Evolutionary conservation across 371 early-diverging fungal genomes (phyloP).

Genomic region (Mortierella sp.): DNA sequence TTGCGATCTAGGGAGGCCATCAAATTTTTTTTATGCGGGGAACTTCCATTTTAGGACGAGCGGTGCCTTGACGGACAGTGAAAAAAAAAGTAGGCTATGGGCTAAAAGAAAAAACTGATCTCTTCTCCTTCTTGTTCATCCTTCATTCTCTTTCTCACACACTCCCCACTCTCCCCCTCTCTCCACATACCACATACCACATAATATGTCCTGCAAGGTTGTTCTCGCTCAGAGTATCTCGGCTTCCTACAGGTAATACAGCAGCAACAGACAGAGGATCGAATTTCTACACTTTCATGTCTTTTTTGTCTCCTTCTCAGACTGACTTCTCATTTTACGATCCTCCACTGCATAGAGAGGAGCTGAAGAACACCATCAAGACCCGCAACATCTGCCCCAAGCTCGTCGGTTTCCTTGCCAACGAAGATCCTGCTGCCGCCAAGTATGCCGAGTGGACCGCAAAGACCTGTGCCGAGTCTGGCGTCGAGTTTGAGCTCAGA

Average conservation of each 20-base stretch:
- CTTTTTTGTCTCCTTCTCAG: not conserved
- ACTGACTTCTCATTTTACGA: not conserved
- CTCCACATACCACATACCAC: not conserved
- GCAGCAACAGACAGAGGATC: not conserved
- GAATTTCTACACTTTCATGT: slow-evolving; percentile 3
- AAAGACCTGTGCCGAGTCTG: slow-evolving; percentile 92
- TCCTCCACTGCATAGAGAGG: slow-evolving; percentile 66
- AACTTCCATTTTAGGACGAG: slow-evolving; percentile 7
- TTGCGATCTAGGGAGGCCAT: not conserved
- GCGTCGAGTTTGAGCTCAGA: slow-evolving; percentile 92
- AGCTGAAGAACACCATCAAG: slow-evolving; percentile 85
- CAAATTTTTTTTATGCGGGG: slow-evolving; percentile 11
- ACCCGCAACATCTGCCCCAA: slow-evolving; percentile 80
- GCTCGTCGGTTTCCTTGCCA: slow-evolving; percentile 95
- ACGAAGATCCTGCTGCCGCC: slow-evolving; percentile 92
- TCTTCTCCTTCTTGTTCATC: not conserved
- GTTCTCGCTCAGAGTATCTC: slow-evolving; percentile 73
- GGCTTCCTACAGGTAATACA: slow-evolving; percentile 74
- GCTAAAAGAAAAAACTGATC: slow-evolving; percentile 5
- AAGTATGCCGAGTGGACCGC: slow-evolving; percentile 93
- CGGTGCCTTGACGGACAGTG: slow-evolving; percentile 13
- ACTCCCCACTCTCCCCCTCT: slow-evolving; percentile 11
- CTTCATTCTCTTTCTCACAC: slow-evolving; percentile 12
- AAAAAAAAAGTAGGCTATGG: not conserved
- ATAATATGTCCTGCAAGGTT: slow-evolving; percentile 67